These are phyloP conservation scores for Malus asiatica DNA, from an alignment of 306 rosid genomes.

Conservation along the genomic window DNA sequence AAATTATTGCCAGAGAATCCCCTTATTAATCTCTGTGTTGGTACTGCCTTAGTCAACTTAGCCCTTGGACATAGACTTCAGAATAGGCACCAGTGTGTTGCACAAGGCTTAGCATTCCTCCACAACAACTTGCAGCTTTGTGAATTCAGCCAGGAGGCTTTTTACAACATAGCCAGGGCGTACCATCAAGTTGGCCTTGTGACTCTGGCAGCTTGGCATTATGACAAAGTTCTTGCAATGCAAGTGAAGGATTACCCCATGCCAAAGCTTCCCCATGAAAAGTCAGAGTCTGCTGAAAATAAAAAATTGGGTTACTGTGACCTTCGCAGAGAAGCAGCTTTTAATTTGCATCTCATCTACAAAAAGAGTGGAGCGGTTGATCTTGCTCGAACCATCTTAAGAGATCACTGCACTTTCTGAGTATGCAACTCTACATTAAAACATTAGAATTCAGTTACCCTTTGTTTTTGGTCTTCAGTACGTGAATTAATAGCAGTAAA, in stretches of 20 bases:
- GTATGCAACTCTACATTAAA: not conserved
- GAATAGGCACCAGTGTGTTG: slow-evolving; percentile 78
- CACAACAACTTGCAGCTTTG: slow-evolving; percentile 59
- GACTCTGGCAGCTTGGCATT: slow-evolving; percentile 55
- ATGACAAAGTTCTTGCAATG: slow-evolving; percentile 63
- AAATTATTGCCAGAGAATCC: slow-evolving; percentile 66
- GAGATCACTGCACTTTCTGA: slow-evolving; percentile 60
- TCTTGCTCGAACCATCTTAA: slow-evolving; percentile 81
- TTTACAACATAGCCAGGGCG: slow-evolving; percentile 77
- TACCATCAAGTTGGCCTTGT: slow-evolving; percentile 81
- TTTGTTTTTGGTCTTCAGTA: not conserved
- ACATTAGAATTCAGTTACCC: not conserved
- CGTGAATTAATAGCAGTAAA: not conserved
- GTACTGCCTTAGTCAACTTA: slow-evolving; percentile 80
- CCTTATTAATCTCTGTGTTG: slow-evolving; percentile 77
- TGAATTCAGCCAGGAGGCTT: slow-evolving; percentile 78
- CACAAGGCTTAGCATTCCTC: slow-evolving; percentile 86
- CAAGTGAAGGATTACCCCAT: slow-evolving; percentile 54
- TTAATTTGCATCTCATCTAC: slow-evolving; percentile 78
- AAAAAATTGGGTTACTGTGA: slow-evolving; percentile 55
- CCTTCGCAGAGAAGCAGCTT: slow-evolving; percentile 82
- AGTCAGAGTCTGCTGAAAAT: slow-evolving; percentile 25
- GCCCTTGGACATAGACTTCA: slow-evolving; percentile 84
- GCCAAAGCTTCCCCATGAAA: slow-evolving; percentile 64
- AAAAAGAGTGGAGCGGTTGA: slow-evolving; percentile 79